phyloP scores from a whole-genome alignment of 2,329 filamentous ascomycete genomes.

The Drechslerella coelobrocha region DNA sequence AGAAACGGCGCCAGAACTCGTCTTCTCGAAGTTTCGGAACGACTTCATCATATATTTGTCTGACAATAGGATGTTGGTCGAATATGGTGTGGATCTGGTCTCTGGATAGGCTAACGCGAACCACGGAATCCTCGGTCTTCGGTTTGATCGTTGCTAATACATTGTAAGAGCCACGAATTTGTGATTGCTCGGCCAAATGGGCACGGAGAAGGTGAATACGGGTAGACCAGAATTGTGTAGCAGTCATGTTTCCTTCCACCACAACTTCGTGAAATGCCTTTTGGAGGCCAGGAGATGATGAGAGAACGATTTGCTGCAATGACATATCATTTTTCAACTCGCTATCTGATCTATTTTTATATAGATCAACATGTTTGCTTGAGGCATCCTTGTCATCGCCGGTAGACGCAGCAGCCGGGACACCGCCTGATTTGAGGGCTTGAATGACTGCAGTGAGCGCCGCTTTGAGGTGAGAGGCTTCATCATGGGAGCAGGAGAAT shows the following conservation, averaged over 20 bases:
- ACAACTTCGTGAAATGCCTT: constrained; percentile 88
- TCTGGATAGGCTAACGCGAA: constrained; percentile 82
- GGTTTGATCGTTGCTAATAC: constrained; percentile 89
- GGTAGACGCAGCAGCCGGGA: constrained; percentile 63
- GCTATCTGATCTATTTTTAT: constrained; percentile 63
- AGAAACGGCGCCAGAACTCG: constrained; percentile 93
- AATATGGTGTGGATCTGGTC: constrained; percentile 95
- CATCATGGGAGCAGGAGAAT: constrained; percentile 81
- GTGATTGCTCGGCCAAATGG: constrained; percentile 85
- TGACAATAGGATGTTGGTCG: constrained; percentile 87
- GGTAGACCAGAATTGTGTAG: constrained; percentile 92
- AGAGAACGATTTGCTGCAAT: constrained; percentile 86
- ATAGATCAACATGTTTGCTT: constrained; percentile 54
- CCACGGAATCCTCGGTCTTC: constrained; percentile 73
- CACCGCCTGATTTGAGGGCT: constrained; percentile 66
- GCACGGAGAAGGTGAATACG: constrained; percentile 83
- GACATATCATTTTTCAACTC: constrained; percentile 78
- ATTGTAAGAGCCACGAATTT: constrained; percentile 89
- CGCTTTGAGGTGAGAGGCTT: constrained; percentile 86
- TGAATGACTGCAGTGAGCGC: constrained; percentile 79
- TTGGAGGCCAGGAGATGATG: constrained; percentile 75
- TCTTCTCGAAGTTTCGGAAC: constrained; percentile 79
- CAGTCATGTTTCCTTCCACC: constrained; percentile 80
- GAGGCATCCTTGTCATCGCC: constrained; percentile 60
- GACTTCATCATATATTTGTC: constrained; percentile 89